These are phyloP conservation scores for Saccharomyces pastorianus DNA, from an alignment of 1,139 yeast genomes.

Conservation along the genomic window DNA sequence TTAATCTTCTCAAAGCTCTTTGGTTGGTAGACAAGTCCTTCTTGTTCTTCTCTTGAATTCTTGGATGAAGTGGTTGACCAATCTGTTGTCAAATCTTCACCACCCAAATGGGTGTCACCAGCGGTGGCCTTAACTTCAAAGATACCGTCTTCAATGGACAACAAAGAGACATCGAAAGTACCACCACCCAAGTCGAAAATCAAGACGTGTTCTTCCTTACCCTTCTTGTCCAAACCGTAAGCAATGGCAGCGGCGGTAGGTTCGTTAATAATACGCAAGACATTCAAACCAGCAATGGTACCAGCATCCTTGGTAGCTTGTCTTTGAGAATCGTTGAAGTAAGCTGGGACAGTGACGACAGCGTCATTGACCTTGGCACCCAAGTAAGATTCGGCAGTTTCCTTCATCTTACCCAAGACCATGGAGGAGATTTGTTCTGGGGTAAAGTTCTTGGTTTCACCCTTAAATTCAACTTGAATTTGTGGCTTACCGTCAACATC, in stretches of 20 bases:
- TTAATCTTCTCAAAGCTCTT: slow-evolving; percentile 73
- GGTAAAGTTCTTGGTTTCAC: slow-evolving; percentile 53
- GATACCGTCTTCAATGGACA: slow-evolving; percentile 89
- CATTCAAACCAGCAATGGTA: slow-evolving; percentile 87
- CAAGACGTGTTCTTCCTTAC: slow-evolving; percentile 78
- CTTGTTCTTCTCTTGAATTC: slow-evolving; percentile 75
- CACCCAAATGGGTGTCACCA: slow-evolving; percentile 97
- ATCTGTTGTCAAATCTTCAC: slow-evolving; percentile 80
- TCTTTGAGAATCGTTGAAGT: slow-evolving; percentile 95
- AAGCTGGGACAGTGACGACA: slow-evolving; percentile 84
- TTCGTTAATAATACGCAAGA: slow-evolving; percentile 88
- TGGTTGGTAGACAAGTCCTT: slow-evolving; percentile 62
- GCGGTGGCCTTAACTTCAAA: slow-evolving; percentile 95
- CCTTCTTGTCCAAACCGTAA: slow-evolving; percentile 85
- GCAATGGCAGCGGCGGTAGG: slow-evolving; percentile 98
- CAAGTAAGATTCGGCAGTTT: slow-evolving; percentile 55
- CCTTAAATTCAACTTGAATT: slow-evolving; percentile 54
- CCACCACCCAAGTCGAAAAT: slow-evolving; percentile 97
- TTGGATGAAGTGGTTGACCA: slow-evolving; percentile 61
- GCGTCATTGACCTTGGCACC: slow-evolving; percentile 60
- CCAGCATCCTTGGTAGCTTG: slow-evolving; percentile 98
- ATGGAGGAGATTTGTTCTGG: slow-evolving; percentile 62
- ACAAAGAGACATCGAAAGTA: slow-evolving; percentile 90
- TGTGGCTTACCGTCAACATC: slow-evolving; percentile 52
- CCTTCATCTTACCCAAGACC: slow-evolving; percentile 56